These are phyloP conservation scores for Boletus subparvulus DNA, from an alignment of 768 basidiomycete genomes.

Conservation along the genomic window DNA sequence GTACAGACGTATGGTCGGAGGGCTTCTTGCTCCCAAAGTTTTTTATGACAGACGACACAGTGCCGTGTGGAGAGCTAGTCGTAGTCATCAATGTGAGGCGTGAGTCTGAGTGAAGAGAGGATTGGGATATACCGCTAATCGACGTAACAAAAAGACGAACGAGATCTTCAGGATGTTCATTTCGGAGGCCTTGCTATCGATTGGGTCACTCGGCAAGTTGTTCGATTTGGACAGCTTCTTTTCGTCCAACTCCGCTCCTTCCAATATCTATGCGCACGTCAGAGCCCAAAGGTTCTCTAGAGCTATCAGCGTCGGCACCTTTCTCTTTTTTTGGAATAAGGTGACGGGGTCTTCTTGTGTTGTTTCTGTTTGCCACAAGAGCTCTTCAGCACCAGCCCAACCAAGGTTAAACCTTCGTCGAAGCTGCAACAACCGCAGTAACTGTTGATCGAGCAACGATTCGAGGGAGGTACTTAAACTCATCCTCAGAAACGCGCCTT, in stretches of 20 bases:
- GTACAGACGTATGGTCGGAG: constrained; percentile 76
- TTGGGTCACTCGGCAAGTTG: constrained; percentile 55
- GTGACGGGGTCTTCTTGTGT: constrained; percentile 42
- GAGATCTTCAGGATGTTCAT: constrained; percentile 64
- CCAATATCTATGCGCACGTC: constrained; percentile 7
- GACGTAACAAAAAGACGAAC: constrained; percentile 63
- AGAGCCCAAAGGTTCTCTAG: background rate
- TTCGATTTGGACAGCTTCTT: constrained; percentile 38
- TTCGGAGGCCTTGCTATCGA: constrained; percentile 33
- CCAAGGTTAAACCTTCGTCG: constrained; percentile 53
- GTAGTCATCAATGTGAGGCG: background rate
- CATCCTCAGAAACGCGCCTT: constrained; percentile 54
- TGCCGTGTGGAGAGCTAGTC: constrained; percentile 61
- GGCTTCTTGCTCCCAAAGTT: constrained; percentile 51
- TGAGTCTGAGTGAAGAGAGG: background rate
- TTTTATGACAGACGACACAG: constrained; percentile 75
- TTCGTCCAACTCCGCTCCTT: constrained; percentile 47
- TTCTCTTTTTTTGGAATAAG: constrained; percentile 34
- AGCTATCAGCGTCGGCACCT: constrained; percentile 23
- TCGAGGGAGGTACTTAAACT: constrained; percentile 66
- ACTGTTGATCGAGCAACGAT: constrained; percentile 54
- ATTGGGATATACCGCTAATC: constrained; percentile 49
- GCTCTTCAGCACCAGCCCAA: constrained; percentile 68
- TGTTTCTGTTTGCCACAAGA: constrained; percentile 47
- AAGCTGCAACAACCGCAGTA: constrained; percentile 53